Evolutionary conservation across 768 basidiomycete genomes (phyloP).

Genomic region (Daedalea quercina): DNA sequence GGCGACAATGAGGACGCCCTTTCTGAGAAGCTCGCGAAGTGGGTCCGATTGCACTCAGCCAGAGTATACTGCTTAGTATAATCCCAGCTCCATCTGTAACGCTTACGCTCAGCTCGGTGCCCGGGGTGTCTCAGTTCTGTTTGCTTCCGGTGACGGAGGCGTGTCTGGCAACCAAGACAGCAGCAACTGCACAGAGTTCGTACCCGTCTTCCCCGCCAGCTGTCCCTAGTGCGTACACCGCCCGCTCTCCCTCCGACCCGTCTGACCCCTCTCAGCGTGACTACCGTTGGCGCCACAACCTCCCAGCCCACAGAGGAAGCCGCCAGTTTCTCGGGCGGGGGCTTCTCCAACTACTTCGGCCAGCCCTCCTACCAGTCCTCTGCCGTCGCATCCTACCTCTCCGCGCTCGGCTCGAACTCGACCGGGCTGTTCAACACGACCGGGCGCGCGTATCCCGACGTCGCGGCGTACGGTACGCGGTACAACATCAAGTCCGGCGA

Average conservation of each 20-base stretch:
- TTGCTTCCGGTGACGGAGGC: slow-evolving; percentile 31
- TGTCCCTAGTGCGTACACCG: slow-evolving; percentile 24
- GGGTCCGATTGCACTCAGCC: slow-evolving; percentile 21
- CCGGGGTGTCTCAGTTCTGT: slow-evolving; percentile 27
- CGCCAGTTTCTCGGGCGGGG: slow-evolving; percentile 29
- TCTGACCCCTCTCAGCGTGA: slow-evolving; percentile 13
- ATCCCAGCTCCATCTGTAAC: slow-evolving; percentile 33
- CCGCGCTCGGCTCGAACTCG: slow-evolving; percentile 17
- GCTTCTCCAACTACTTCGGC: slow-evolving; percentile 34
- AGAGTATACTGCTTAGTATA: slow-evolving; percentile 34
- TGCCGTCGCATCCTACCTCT: slow-evolving; percentile 23
- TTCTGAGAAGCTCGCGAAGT: slow-evolving; percentile 43
- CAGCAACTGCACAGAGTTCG: slow-evolving; percentile 41
- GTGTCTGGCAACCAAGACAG: slow-evolving; percentile 21
- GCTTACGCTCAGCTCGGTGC: slow-evolving; percentile 27
- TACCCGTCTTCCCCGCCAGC: slow-evolving; percentile 29
- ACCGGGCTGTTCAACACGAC: slow-evolving; percentile 9
- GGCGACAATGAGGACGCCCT: slow-evolving; percentile 68
- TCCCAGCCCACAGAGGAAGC: slow-evolving; percentile 21
- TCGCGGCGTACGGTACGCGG: slow-evolving; percentile 25
- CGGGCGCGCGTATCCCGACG: slow-evolving; percentile 25
- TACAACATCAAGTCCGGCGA: slow-evolving; percentile 2
- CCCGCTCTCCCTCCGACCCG: not conserved
- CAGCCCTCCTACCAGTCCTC: slow-evolving; percentile 28
- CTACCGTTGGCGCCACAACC: slow-evolving; percentile 28